These are phyloP conservation scores for Apiospora hydei DNA, from an alignment of 2,329 filamentous ascomycete genomes.

Conservation along the genomic window DNA sequence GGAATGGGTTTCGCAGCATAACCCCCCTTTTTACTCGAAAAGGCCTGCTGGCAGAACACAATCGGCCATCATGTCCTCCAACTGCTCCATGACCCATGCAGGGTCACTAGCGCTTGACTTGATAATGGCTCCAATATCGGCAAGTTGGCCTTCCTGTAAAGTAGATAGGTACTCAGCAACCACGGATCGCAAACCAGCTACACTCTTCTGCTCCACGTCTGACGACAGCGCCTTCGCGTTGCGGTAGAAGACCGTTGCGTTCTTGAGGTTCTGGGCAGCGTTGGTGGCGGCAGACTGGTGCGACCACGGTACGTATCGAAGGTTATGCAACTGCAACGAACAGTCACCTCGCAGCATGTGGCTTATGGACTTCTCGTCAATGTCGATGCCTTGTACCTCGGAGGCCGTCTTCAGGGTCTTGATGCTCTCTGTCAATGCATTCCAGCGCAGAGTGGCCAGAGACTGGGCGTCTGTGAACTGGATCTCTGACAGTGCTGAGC, in stretches of 20 bases:
- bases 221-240: conserved; percentile 39
- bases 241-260: conserved; percentile 42
- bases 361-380: conserved; percentile 36
- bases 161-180: conserved; percentile 32
- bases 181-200: conserved; percentile 30
- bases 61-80: conserved; percentile 36
- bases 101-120: conserved; percentile 29
- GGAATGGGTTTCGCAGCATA: not conserved
- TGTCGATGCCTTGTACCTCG: conserved; percentile 30
- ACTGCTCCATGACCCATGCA: conserved; percentile 33
- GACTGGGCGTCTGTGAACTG: conserved; percentile 29
- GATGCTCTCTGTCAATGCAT: conserved; percentile 36
- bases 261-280: conserved; percentile 36
- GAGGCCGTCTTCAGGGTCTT: conserved; percentile 34
- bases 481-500: conserved; percentile 35
- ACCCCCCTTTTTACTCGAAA: not conserved
- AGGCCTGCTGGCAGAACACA: conserved; percentile 27
- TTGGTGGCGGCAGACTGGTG: conserved; percentile 35
- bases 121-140: conserved; percentile 28
- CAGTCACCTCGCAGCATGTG: conserved; percentile 41
- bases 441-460: conserved; percentile 38
- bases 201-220: conserved; percentile 31
- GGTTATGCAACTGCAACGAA: conserved; percentile 36
- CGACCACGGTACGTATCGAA: conserved; percentile 36
- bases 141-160: conserved; percentile 18